Evolutionary conservation across 495 filamentous ascomycete species (phyloP).

Genomic region (Gamarada debralockiae): DNA sequence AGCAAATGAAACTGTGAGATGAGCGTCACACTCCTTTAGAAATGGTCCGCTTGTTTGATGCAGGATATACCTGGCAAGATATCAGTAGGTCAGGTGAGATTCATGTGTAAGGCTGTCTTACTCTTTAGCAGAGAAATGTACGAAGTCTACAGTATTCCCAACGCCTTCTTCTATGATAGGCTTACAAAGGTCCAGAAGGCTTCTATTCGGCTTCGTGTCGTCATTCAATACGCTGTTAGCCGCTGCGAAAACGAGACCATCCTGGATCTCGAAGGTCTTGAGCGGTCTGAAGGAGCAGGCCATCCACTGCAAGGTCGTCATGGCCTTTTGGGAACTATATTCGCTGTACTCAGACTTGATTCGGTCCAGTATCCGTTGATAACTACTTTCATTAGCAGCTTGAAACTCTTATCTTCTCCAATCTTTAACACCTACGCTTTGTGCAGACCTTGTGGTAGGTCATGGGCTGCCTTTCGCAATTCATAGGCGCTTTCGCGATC

Average conservation of each 20-base stretch:
- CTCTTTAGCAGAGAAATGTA: too few species aligned
- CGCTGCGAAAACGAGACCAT: slow-evolving; percentile 6
- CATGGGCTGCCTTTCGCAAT: too few species aligned
- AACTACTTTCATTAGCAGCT: not conserved
- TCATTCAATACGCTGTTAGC: not conserved
- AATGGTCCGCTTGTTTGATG: too few species aligned
- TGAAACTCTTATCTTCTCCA: too few species aligned
- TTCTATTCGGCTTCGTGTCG: not conserved
- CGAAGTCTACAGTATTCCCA: slow-evolving; percentile 4
- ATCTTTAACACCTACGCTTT: too few species aligned
- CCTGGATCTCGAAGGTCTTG: slow-evolving; percentile 4
- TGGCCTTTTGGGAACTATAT: not conserved
- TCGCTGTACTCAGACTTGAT: not conserved
- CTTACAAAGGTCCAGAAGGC: not conserved
- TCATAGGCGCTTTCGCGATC: too few species aligned
- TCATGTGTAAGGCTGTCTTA: too few species aligned
- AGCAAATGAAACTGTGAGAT: too few species aligned
- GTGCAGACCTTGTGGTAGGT: too few species aligned
- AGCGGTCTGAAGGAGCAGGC: slow-evolving; percentile 10
- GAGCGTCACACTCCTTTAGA: too few species aligned
- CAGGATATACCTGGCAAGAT: too few species aligned
- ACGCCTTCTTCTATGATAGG: slow-evolving; percentile 1
- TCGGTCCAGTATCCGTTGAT: slow-evolving; percentile 7
- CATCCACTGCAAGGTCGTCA: slow-evolving; percentile 13
- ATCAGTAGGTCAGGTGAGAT: too few species aligned